Conservation (phyloP, 768 basidiomycete genomes). For the Russula foetens region DNA sequence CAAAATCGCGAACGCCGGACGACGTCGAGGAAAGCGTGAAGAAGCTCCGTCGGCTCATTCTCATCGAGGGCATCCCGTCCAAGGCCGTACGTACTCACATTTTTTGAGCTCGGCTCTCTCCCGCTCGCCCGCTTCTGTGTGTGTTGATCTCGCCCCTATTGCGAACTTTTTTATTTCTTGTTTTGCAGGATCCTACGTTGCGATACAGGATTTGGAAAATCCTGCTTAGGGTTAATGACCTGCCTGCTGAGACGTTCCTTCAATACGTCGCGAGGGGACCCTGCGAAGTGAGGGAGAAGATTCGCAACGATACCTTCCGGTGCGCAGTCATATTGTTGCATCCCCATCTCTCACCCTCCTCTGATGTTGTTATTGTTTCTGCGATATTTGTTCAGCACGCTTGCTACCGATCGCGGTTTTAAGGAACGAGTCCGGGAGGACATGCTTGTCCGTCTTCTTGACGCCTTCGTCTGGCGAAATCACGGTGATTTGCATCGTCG, state of each 20-base stretch:
- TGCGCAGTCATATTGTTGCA: conserved; percentile 25
- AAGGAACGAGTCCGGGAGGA: conserved; percentile 95
- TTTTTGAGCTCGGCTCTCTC: not conserved
- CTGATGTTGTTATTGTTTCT: not conserved
- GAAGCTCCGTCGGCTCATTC: conserved; percentile 77
- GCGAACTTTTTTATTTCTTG: no score
- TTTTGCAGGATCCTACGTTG: conserved; percentile 64
- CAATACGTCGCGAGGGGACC: conserved; percentile 77
- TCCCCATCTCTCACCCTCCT: not conserved
- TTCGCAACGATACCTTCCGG: conserved; percentile 96
- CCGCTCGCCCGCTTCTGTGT: not conserved
- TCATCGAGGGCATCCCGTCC: conserved; percentile 87
- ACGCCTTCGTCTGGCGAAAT: conserved; percentile 97
- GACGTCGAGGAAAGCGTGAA: conserved; percentile 79
- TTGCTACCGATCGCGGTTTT: conserved; percentile 96
- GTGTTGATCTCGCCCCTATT: no score
- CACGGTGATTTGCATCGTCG: conserved; percentile 44
- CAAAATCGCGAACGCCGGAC: conserved; percentile 53
- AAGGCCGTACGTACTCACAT: conserved; percentile 41
- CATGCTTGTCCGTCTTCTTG: conserved; percentile 91
- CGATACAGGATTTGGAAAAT: conserved; percentile 94
- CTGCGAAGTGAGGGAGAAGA: conserved; percentile 84
- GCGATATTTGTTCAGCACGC: conserved; percentile 43
- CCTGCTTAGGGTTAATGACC: conserved; percentile 69
- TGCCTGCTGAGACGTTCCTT: conserved; percentile 70